Percentiles rank a stretch among this genome's conserved stretches.
These are phyloP conservation scores for Pyricularia pennisetigena DNA, from an alignment of 2,329 filamentous ascomycete genomes.

Conservation along the genomic window DNA sequence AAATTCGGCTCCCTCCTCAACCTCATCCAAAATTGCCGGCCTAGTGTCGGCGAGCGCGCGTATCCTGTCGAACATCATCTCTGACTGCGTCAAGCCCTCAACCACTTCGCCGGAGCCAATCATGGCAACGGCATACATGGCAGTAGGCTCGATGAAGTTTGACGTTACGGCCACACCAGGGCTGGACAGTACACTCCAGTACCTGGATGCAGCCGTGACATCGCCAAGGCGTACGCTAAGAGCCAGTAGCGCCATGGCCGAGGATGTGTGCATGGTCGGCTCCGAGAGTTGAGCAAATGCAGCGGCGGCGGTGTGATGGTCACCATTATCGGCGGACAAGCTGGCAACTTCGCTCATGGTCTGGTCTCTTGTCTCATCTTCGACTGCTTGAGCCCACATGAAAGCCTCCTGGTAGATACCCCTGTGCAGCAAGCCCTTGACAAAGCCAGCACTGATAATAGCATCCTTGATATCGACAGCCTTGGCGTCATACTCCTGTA, in stretches of 20 bases:
- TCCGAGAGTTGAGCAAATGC: slow-evolving; percentile 52
- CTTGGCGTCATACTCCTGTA: slow-evolving; percentile 48
- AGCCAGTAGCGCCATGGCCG: slow-evolving; percentile 74
- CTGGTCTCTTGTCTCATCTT: slow-evolving; percentile 44
- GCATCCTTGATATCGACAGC: slow-evolving; percentile 58
- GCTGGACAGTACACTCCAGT: slow-evolving; percentile 66
- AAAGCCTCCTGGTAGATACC: slow-evolving; percentile 66
- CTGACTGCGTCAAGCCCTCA: slow-evolving; percentile 70
- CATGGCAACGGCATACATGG: slow-evolving; percentile 84
- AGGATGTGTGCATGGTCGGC: slow-evolving; percentile 39
- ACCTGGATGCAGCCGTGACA: slow-evolving; percentile 64
- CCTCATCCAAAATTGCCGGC: slow-evolving; percentile 60
- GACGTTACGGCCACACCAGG: slow-evolving; percentile 49
- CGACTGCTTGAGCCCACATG: slow-evolving; percentile 58
- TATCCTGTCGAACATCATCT: slow-evolving; percentile 80
- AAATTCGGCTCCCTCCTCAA: slow-evolving; percentile 77
- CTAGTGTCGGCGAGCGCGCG: slow-evolving; percentile 45
- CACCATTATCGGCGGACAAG: slow-evolving; percentile 69
- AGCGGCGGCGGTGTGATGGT: slow-evolving; percentile 55
- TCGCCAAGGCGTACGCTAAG: slow-evolving; percentile 78
- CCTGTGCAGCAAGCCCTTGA: slow-evolving; percentile 64
- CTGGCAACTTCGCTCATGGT: slow-evolving; percentile 67
- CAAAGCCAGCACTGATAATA: slow-evolving; percentile 64
- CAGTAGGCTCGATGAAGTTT: slow-evolving; percentile 73
- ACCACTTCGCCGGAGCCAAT: slow-evolving; percentile 76